Conservation (phyloP, 176 grass and related monocot genomes). For the Musa itinerans region DNA sequence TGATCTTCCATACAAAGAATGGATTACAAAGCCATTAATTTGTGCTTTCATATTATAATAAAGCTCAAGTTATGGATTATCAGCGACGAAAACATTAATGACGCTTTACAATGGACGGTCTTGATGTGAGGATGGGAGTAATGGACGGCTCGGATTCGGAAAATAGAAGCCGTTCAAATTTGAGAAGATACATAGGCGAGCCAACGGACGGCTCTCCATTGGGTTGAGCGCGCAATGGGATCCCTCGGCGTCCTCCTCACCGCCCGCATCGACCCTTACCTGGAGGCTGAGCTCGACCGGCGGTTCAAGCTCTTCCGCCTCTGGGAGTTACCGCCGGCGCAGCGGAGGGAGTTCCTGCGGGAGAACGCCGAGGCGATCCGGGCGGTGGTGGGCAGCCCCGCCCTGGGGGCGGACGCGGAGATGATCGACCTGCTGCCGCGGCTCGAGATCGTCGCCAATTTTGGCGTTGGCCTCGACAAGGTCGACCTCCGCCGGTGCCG, state of each 20-base stretch:
- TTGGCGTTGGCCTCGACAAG: constrained; percentile 46
- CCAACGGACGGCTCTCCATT: neutral
- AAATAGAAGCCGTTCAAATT: too few relatives aligned
- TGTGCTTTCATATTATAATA: too few relatives aligned
- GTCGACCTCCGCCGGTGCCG: constrained; percentile 38
- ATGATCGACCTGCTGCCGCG: constrained; percentile 23
- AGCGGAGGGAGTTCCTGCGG: constrained; percentile 8
- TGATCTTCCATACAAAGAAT: too few relatives aligned
- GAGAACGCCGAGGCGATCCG: constrained; percentile 5
- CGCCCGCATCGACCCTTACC: constrained; percentile 5
- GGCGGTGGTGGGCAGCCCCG: constrained; percentile 9
- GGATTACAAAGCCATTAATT: too few relatives aligned
- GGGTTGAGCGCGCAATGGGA: neutral
- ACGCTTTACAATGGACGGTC: too few relatives aligned
- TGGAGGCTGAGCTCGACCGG: constrained; percentile 20
- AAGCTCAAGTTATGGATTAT: too few relatives aligned
- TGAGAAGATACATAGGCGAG: too few relatives aligned
- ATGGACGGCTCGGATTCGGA: too few relatives aligned
- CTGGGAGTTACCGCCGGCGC: constrained; percentile 7
- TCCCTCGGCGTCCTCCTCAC: constrained; percentile 15
- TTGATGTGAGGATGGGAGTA: too few relatives aligned
- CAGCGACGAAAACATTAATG: too few relatives aligned
- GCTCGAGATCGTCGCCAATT: constrained; percentile 31
- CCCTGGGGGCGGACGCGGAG: neutral
- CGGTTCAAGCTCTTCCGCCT: constrained; percentile 23